Percentiles rank a stretch among this genome's conserved stretches.
These are phyloP conservation scores for Theileria parva DNA, from an alignment of 169 alveolate genomes.

Conservation along the genomic window DNA sequence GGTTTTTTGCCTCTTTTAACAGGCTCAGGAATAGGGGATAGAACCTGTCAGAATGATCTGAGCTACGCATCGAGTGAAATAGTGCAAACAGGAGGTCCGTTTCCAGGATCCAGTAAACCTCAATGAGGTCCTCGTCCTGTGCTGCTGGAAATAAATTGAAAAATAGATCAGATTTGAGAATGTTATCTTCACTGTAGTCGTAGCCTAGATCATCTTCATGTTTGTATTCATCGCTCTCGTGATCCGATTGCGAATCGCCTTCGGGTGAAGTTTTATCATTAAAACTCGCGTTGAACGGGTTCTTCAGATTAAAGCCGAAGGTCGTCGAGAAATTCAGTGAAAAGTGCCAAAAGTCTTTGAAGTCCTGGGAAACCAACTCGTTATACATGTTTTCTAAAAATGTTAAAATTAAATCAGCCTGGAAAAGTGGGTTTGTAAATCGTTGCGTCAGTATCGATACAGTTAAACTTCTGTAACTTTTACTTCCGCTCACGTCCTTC, in stretches of 20 bases:
- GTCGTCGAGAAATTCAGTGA: not conserved
- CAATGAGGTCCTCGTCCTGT: conserved; percentile 18
- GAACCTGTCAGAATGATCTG: conserved; percentile 26
- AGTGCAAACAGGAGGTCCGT: conserved; percentile 37
- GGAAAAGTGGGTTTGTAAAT: conserved; percentile 49
- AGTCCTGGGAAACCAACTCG: conserved; percentile 5
- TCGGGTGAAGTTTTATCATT: conserved; percentile 6
- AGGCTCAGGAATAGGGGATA: conserved; percentile 24
- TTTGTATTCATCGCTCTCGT: conserved; percentile 6
- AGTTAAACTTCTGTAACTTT: conserved; percentile 19
- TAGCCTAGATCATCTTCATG: not conserved
- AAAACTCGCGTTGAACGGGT: not conserved
- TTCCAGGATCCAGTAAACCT: conserved; percentile 49
- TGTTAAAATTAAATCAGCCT: conserved; percentile 51
- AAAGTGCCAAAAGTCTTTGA: not conserved
- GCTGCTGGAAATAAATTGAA: conserved; percentile 21
- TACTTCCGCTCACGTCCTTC: conserved; percentile 43
- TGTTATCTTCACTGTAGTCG: conserved; percentile 14
- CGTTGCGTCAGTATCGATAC: conserved; percentile 23
- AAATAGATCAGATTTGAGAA: conserved; percentile 22
- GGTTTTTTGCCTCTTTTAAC: conserved; percentile 25
- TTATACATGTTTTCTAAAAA: conserved; percentile 26
- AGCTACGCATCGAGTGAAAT: conserved; percentile 28
- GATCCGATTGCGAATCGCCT: not conserved
- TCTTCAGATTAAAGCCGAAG: conserved; percentile 4